phyloP scores from a whole-genome alignment of 2,329 filamentous ascomycete genomes.

The Trichoderma simmonsii region DNA sequence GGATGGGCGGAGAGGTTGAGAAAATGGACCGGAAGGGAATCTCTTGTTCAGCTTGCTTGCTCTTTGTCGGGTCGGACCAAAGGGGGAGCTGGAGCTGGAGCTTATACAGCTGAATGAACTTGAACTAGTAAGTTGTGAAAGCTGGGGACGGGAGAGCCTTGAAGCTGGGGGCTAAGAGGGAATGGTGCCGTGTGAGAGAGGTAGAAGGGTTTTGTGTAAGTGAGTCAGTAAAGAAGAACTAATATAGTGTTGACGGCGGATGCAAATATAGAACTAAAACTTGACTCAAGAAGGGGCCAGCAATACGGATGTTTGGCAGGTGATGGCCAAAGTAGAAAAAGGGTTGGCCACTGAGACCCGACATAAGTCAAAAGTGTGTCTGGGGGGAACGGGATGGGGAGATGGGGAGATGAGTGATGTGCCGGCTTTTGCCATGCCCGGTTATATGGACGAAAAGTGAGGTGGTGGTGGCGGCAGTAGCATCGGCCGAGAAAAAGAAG shows the following conservation, averaged over 20 bases:
- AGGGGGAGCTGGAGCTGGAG: not conserved
- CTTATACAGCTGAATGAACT: not conserved
- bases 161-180: not conserved
- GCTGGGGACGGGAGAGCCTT: not conserved
- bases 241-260: not conserved
- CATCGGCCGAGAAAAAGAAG: not conserved
- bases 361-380: not conserved
- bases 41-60: not conserved
- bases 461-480: not conserved
- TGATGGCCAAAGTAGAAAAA: not conserved
- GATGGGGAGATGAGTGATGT: not conserved
- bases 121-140: not conserved
- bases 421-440: slow-evolving; percentile 1
- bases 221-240: not conserved
- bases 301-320: not conserved
- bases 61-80: not conserved
- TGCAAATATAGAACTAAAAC: not conserved
- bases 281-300: not conserved
- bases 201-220: not conserved
- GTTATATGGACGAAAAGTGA: not conserved
- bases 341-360: not conserved
- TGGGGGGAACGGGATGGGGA: not conserved
- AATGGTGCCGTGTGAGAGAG: too few species aligned
- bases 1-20: not conserved
- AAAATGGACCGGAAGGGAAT: slow-evolving; percentile 7